Evolutionary conservation across 495 filamentous ascomycete species (phyloP).

Genomic region (Podospora comata): DNA sequence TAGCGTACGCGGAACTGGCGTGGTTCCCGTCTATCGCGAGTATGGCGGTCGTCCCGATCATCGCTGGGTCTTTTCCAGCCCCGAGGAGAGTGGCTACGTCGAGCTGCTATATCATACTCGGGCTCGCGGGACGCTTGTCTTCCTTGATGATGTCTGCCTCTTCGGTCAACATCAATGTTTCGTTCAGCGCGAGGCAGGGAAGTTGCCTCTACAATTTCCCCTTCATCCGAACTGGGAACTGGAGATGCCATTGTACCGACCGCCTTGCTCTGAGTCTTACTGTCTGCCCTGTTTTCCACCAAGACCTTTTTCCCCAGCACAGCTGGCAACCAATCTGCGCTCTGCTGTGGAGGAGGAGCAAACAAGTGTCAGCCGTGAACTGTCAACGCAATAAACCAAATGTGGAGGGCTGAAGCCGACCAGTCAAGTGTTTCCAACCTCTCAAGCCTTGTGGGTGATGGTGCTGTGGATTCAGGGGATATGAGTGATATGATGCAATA

Average conservation of each 20-base stretch:
- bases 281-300: background rate
- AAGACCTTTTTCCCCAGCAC: background rate
- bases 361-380: slow-evolving; percentile 19
- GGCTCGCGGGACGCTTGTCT: slow-evolving; percentile 67
- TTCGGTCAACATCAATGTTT: slow-evolving; percentile 61
- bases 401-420: slow-evolving; percentile 29
- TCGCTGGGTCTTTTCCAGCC: slow-evolving; percentile 69
- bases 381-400: background rate
- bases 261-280: slow-evolving; percentile 9
- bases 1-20: slow-evolving; percentile 60
- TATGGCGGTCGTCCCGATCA: slow-evolving; percentile 57
- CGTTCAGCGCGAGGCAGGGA: slow-evolving; percentile 50
- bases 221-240: slow-evolving; percentile 64
- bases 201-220: slow-evolving; percentile 80
- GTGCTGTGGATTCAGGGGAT: background rate
- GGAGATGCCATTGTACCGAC: slow-evolving; percentile 47
- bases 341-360: slow-evolving; percentile 9
- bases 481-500: background rate
- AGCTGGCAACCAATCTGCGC: background rate
- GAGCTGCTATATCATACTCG: slow-evolving; percentile 67
- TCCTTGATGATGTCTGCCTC: slow-evolving; percentile 66
- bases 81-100: slow-evolving; percentile 42
- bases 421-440: slow-evolving; percentile 13
- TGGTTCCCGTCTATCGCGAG: slow-evolving; percentile 45
- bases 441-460: background rate